Percentiles rank a stretch among this genome's conserved stretches.
phyloP scores from a whole-genome alignment of 345 rosid genomes.

The Syzygium oleosum region DNA sequence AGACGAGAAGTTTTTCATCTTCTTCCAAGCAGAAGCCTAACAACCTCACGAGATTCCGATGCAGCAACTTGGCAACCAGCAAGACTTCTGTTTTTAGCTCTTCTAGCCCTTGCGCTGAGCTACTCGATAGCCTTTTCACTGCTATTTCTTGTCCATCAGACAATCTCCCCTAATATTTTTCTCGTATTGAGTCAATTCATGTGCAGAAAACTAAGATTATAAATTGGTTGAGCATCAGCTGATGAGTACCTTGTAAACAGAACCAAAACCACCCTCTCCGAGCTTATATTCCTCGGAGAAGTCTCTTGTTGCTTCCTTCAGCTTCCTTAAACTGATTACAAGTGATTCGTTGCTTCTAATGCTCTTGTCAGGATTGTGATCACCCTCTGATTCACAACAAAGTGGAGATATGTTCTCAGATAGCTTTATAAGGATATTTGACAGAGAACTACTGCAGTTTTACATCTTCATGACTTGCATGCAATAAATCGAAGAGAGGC shows the following conservation, averaged over 20 bases:
- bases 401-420: background rate
- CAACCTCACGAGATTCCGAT: slow-evolving; percentile 37
- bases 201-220: background rate
- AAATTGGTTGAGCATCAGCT: background rate
- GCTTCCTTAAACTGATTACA: slow-evolving; percentile 10
- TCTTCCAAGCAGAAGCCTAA: slow-evolving; percentile 32
- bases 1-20: slow-evolving; percentile 31
- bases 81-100: slow-evolving; percentile 33
- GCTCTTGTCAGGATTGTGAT: background rate
- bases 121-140: slow-evolving; percentile 23
- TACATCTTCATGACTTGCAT: background rate
- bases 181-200: background rate
- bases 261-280: slow-evolving; percentile 40
- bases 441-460: background rate
- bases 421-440: background rate
- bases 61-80: slow-evolving; percentile 24
- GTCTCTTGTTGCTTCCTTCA: slow-evolving; percentile 23
- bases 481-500: background rate
- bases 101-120: slow-evolving; percentile 21
- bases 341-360: slow-evolving; percentile 12
- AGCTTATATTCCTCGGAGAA: slow-evolving; percentile 25
- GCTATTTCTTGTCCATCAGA: slow-evolving; percentile 16
- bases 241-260: slow-evolving; percentile 21
- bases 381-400: background rate
- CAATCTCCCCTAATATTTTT: slow-evolving; percentile 16